Evolutionary conservation across 1,284 basidiomycete species (phyloP).

Genomic region (Malassezia arunalokei): DNA sequence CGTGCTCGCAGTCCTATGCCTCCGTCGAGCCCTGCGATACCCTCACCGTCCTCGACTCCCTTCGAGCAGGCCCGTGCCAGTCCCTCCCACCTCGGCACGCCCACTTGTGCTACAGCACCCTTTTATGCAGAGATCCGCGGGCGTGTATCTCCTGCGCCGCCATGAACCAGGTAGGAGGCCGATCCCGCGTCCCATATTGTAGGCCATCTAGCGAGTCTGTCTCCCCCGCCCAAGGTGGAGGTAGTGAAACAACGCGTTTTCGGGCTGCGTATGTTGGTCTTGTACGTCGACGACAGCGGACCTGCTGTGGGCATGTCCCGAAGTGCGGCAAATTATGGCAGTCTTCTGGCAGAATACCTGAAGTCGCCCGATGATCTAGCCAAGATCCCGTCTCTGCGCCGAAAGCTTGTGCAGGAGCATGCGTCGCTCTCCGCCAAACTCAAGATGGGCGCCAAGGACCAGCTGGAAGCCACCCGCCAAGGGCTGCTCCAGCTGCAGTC

Average conservation of each 20-base stretch:
- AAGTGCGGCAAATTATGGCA: neutral
- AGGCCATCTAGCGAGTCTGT: too few relatives aligned
- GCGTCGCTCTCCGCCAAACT: slow-evolving; percentile 85
- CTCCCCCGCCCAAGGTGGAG: too few relatives aligned
- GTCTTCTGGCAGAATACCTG: slow-evolving; percentile 31
- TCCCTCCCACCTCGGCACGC: neutral
- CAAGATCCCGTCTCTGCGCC: slow-evolving; percentile 76
- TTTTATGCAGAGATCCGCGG: too few relatives aligned
- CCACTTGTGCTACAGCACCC: too few relatives aligned
- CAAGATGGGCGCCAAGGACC: slow-evolving; percentile 82
- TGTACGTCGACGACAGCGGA: too few relatives aligned
- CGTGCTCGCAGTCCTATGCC: neutral
- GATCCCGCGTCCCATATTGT: too few relatives aligned
- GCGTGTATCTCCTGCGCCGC: too few relatives aligned
- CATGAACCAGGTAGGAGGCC: too few relatives aligned
- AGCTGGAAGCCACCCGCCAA: slow-evolving; percentile 78
- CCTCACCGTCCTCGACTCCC: neutral
- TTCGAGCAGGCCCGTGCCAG: neutral
- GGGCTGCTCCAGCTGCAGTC: slow-evolving; percentile 73
- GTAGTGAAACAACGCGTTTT: too few relatives aligned
- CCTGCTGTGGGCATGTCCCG: neutral
- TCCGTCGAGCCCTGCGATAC: neutral
- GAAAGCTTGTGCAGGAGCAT: slow-evolving; percentile 93
- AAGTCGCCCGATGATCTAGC: slow-evolving; percentile 74
- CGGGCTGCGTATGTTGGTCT: too few relatives aligned